phyloP scores from a whole-genome alignment of 768 basidiomycete species.

The Hydnomerulius pinastri region DNA sequence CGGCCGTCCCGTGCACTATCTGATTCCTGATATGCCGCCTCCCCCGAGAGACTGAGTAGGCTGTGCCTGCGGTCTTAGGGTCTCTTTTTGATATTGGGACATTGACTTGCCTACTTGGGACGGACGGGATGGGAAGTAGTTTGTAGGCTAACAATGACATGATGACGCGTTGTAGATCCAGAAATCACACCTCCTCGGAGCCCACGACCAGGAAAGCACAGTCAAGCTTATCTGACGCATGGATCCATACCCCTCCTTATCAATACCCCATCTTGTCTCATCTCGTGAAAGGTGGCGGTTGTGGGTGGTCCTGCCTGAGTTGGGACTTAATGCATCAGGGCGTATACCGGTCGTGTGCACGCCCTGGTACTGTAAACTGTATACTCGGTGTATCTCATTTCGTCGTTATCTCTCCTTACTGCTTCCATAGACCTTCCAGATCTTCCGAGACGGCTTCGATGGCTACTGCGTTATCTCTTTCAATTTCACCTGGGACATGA shows the following conservation, averaged over 20 bases:
- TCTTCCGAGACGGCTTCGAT: neutral
- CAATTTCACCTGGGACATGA: neutral
- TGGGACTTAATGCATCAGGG: too few relatives aligned
- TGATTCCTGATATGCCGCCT: slow-evolving; percentile 60
- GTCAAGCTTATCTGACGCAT: neutral
- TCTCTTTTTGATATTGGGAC: neutral
- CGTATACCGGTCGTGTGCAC: neutral
- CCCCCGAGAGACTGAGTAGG: slow-evolving; percentile 28
- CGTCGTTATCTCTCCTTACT: neutral
- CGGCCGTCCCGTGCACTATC: slow-evolving; percentile 51
- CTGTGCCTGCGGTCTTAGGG: neutral
- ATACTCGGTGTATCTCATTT: neutral
- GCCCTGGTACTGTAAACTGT: neutral
- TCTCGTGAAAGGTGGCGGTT: neutral
- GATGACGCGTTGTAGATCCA: neutral
- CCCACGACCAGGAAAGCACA: too few relatives aligned
- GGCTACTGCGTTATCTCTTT: neutral
- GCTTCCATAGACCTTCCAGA: neutral
- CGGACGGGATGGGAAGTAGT: neutral
- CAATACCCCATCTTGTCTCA: neutral
- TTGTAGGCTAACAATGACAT: neutral
- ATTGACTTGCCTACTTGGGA: neutral
- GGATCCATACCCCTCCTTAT: neutral
- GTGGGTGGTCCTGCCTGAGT: too few relatives aligned
- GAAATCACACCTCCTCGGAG: neutral